Evolutionary conservation across 768 basidiomycete genomes (phyloP), one percentile per base, ranked within the genome.

Genomic region (Auricularia sp.): DNA sequence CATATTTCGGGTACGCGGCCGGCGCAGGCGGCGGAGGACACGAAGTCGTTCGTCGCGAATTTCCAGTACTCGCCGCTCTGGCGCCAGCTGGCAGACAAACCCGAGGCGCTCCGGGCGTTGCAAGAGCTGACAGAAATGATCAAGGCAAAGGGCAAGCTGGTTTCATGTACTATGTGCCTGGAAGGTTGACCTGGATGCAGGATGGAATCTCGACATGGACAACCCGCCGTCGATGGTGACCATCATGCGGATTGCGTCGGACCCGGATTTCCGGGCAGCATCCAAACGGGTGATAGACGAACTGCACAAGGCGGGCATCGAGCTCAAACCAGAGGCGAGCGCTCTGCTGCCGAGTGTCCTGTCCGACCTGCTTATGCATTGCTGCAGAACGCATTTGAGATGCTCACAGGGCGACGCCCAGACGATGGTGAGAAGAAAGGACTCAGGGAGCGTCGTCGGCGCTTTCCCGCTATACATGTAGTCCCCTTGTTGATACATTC

Each of bases 301-400:
- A 65, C 71, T 88, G 66, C 70, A 81, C 62, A 83, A 83, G 39
- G 84, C 85, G 24, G 88, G 85, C 4, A 71, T 89, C n/a, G 82
- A 88, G 70, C 64, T 86, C 42, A 73, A 72, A 42, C 81, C 83
- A 59, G 79, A 83, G 74, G 87, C 86, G 68, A 63, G 79, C 69
- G 66, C n/a, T 21, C 29, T 37, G 21, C 7, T 16, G 47, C 47
- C 18, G 5, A 10, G 11, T 1, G 18, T 36, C 3, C 35, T 62
- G 35, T 63, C n/a, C 39, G 64, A 5, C 66, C 54, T 47, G 36
- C 21, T 16, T 39, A 42, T 18, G 47, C n/a, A 64, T 16, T 14
- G 14, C 61, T 44, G 18, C 67, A 86, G 85, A 82, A 84, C 44
- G 74, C 82, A 18, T 70, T 84, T 72, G 75, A 79, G 64, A 76